Conservation (phyloP, 257 asterid genomes). For the Scutellaria barbata region DNA sequence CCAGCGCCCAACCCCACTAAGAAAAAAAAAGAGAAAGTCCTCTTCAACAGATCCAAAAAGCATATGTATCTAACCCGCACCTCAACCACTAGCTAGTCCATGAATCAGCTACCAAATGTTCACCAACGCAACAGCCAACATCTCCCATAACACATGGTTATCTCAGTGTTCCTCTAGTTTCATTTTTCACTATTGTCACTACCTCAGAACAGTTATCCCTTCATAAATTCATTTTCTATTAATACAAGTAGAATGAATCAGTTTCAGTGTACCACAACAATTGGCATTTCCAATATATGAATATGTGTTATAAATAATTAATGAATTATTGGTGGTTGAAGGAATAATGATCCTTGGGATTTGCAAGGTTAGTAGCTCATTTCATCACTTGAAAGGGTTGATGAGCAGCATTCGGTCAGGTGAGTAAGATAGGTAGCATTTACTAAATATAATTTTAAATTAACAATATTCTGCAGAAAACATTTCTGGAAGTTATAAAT, state of each 20-base stretch:
- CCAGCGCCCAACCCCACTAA: too few species aligned
- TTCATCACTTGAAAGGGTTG: not conserved
- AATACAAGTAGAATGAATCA: not conserved
- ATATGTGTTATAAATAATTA: too few species aligned
- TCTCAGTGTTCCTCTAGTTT: not conserved
- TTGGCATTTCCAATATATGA: not conserved
- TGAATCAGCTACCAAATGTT: not conserved
- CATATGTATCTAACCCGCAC: not conserved
- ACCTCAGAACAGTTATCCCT: not conserved
- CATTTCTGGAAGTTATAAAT: too few species aligned
- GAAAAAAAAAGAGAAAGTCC: too few species aligned
- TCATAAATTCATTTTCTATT: not conserved
- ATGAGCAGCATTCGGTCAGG: not conserved
- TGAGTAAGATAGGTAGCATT: not conserved
- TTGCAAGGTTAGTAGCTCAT: not conserved
- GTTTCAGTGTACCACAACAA: not conserved
- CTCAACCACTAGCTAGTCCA: not conserved
- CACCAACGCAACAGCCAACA: not conserved
- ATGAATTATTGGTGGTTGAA: not conserved
- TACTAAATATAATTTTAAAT: not conserved
- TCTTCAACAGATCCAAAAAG: not conserved
- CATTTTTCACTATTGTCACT: not conserved
- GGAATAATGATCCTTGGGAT: not conserved
- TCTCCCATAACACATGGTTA: not conserved
- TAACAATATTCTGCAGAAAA: too few species aligned